phyloP scores from a whole-genome alignment of 1,284 basidiomycete species.

The Trichosporon sp. region DNA sequence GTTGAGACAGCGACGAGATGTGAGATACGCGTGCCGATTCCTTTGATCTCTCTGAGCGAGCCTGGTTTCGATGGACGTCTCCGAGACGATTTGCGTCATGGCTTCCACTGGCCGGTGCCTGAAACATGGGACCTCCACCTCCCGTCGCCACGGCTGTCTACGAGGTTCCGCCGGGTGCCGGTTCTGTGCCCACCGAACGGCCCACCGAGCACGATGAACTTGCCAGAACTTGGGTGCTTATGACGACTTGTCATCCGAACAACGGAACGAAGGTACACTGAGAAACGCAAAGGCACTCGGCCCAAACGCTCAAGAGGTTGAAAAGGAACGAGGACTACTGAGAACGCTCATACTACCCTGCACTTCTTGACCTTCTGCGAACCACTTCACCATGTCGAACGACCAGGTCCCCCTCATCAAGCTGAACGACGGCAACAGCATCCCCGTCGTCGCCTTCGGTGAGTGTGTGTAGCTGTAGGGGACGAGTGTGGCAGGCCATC shows the following conservation, averaged over 20 bases:
- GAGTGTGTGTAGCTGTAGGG: conserved; percentile 16
- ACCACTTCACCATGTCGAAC: conserved; percentile 22
- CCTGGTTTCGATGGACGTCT: neutral
- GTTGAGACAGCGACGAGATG: neutral
- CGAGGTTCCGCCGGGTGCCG: neutral
- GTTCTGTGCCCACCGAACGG: neutral
- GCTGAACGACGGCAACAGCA: conserved; percentile 45
- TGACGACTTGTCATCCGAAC: neutral
- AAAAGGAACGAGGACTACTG: neutral
- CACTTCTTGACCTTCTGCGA: neutral
- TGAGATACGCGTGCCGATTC: neutral
- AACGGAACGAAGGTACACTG: no score
- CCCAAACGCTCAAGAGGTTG: neutral
- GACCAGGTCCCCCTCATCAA: conserved; percentile 30
- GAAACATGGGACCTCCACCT: conserved; percentile 3
- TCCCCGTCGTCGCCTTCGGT: conserved; percentile 49
- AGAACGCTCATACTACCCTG: no score
- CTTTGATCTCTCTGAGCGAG: neutral
- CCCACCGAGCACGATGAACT: neutral
- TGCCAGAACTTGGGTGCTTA: neutral
- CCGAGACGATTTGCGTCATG: conserved; percentile 14
- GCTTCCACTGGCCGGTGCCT: neutral
- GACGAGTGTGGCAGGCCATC: neutral
- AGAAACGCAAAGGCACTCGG: neutral
- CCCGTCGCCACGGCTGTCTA: neutral